These are phyloP conservation scores for Hygrophorus pudorinus DNA, from an alignment of 768 basidiomycete species.

Conservation along the genomic window DNA sequence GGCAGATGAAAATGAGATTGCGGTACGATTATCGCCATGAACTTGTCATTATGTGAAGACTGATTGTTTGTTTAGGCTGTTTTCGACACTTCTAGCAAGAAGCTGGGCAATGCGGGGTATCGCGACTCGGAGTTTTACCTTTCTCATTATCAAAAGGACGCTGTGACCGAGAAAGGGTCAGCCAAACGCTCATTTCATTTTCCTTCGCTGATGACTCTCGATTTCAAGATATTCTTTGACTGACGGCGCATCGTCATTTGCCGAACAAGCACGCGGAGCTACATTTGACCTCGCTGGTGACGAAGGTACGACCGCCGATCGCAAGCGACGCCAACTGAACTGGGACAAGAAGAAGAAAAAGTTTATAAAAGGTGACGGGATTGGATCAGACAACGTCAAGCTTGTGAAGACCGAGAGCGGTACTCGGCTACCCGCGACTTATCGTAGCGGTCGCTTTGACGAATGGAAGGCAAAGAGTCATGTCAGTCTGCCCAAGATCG, in stretches of 20 bases:
- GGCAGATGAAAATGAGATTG: conserved; percentile 73
- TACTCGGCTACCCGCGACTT: conserved; percentile 80
- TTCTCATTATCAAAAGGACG: conserved; percentile 84
- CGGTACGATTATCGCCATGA: conserved; percentile 34
- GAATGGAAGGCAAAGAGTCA: conserved; percentile 86
- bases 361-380: conserved; percentile 78
- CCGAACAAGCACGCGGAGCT: conserved; percentile 68
- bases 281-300: conserved; percentile 81
- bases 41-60: conserved; percentile 5
- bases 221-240: conserved; percentile 69
- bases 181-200: conserved; percentile 12
- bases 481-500: conserved; percentile 66
- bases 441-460: conserved; percentile 88
- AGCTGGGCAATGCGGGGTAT: conserved; percentile 42
- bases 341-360: conserved; percentile 99
- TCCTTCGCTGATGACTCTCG: conserved; percentile 1
- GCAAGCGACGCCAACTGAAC: conserved; percentile 54
- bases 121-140: conserved; percentile 86
- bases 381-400: conserved; percentile 88
- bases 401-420: conserved; percentile 91
- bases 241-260: conserved; percentile 83
- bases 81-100: conserved; percentile 46
- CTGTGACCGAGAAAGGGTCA: conserved; percentile 84
- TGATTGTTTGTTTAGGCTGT: conserved; percentile 38
- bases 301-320: conserved; percentile 44